These are phyloP conservation scores for Puccinia horiana DNA, from an alignment of 1,284 basidiomycete species.

Conservation along the genomic window DNA sequence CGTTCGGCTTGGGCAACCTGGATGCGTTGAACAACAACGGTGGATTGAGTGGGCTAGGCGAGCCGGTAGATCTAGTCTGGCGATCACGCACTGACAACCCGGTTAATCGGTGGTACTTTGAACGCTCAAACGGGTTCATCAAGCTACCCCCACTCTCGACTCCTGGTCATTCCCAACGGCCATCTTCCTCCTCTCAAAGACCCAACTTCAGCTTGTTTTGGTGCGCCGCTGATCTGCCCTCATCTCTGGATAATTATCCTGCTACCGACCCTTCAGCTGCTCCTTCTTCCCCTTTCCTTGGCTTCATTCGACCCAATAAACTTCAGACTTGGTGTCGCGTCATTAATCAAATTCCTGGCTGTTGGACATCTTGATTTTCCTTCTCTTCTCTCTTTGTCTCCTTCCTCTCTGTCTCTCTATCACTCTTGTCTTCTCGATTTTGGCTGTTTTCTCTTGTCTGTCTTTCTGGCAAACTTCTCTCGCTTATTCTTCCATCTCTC, in stretches of 20 bases:
- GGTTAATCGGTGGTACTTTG: slow-evolving; percentile 99
- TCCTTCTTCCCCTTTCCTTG: slow-evolving; percentile 50
- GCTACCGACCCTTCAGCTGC: slow-evolving; percentile 11
- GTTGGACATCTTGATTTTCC: slow-evolving; percentile 18
- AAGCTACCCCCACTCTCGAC: slow-evolving; percentile 63
- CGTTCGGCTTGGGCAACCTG: slow-evolving; percentile 89
- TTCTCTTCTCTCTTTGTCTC: not conserved
- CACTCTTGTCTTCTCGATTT: not conserved
- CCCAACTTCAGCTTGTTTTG: slow-evolving; percentile 91
- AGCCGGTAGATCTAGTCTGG: slow-evolving; percentile 94
- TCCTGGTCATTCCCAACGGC: slow-evolving; percentile 43
- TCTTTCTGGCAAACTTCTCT: not conserved
- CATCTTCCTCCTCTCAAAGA: slow-evolving; percentile 49
- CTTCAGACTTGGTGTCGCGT: slow-evolving; percentile 38
- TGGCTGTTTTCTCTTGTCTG: not conserved
- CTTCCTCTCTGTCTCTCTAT: not conserved
- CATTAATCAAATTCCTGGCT: slow-evolving; percentile 41
- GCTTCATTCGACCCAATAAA: slow-evolving; percentile 3
- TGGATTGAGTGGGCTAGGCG: slow-evolving; percentile 80
- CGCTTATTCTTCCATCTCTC: not conserved
- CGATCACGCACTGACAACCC: slow-evolving; percentile 87
- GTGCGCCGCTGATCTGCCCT: slow-evolving; percentile 90
- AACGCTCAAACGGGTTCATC: slow-evolving; percentile 86
- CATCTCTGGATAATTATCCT: slow-evolving; percentile 52
- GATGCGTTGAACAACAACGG: slow-evolving; percentile 90